These are phyloP conservation scores for Gracilaria domingensis DNA, from an alignment of 23 red algal genomes.

Conservation along the genomic window DNA sequence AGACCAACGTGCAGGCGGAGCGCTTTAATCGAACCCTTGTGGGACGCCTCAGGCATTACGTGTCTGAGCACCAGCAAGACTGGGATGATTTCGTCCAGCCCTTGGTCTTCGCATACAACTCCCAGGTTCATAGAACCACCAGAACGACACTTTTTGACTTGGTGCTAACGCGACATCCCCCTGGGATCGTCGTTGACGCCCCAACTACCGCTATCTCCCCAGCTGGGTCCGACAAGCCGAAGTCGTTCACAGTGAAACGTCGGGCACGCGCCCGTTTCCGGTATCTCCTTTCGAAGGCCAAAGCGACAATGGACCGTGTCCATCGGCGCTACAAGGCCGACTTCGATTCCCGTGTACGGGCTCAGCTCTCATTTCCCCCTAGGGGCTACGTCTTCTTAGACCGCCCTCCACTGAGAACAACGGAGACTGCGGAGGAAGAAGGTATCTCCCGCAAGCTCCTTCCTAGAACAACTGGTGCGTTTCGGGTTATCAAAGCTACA, in stretches of 20 bases:
- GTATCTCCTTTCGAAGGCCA: background rate
- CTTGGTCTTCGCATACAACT: conserved; percentile 2
- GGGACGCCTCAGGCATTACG: conserved; percentile 10
- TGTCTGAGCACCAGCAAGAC: conserved; percentile 16
- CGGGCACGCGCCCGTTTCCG: background rate
- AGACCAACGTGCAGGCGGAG: conserved; percentile 49
- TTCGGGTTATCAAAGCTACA: background rate
- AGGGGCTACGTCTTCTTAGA: conserved; percentile 16
- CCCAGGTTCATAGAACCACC: conserved; percentile 16
- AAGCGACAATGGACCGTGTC: background rate
- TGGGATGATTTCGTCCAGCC: conserved; percentile 43
- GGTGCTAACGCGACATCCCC: conserved; percentile 24
- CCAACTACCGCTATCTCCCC: background rate
- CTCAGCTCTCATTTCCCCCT: background rate
- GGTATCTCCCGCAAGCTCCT: background rate
- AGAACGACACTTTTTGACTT: conserved; percentile 24
- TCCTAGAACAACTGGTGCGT: background rate
- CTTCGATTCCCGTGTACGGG: background rate
- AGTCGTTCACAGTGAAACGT: background rate
- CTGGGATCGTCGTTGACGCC: conserved; percentile 3
- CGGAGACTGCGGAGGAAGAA: background rate
- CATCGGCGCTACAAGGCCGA: conserved; percentile 31
- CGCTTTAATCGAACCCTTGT: conserved; percentile 34
- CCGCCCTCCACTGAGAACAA: background rate
- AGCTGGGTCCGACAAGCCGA: background rate